Evolutionary conservation across 23 red algal species (phyloP), one percentile per base, ranked within the genome.

Genomic region (Porphyridium purpureum): DNA sequence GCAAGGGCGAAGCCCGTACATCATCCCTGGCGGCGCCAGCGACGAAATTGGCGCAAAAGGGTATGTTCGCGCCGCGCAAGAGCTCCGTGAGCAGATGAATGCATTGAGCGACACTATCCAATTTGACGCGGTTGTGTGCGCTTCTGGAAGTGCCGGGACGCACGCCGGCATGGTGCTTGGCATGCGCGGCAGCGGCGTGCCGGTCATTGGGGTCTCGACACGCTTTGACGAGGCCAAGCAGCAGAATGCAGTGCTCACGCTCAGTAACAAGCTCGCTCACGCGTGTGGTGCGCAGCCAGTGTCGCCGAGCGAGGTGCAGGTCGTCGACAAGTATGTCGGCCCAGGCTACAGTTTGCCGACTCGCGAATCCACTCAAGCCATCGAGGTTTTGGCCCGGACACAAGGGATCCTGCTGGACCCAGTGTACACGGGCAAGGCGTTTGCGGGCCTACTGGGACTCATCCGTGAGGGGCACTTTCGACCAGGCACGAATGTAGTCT

Each of bases 341-440:
- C 32, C 38, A 14, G 78, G 78, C 27, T 83, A 83, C 54, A 66
- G 27, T 5, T 20, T 36, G 15, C 59, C 42, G 36, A 67, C 60
- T 15, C 31, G 57, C 4, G 76, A 67, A 25, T 64, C 61, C 46
- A 34, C 17, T 11, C 11, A 61, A 21, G 30, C 72, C 26, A 53
- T 49, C 7, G 27, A 62, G 24, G 46, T 55, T 22, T 54, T 74
- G 8, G 47, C 62, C 7, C 24, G 29, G 3, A 21, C 27, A 11
- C 66, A 59, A 24, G 78, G 78, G 25, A 46, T 83, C 3, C 11
- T 66, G 33, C 59, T 74, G 29, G 78, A 83, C 53, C 78, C 78
- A 3, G 67, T 73, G 7, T 83, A 83, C 36, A 83, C 78, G n/a
- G n/a, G n/a, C n/a, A n/a, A n/a, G n/a, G n/a, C n/a, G n/a, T n/a